Percentiles rank a stretch among this genome's conserved stretches.
phyloP scores from a whole-genome alignment of 371 early-diverging fungal species.

The Actinomucor elegans region DNA sequence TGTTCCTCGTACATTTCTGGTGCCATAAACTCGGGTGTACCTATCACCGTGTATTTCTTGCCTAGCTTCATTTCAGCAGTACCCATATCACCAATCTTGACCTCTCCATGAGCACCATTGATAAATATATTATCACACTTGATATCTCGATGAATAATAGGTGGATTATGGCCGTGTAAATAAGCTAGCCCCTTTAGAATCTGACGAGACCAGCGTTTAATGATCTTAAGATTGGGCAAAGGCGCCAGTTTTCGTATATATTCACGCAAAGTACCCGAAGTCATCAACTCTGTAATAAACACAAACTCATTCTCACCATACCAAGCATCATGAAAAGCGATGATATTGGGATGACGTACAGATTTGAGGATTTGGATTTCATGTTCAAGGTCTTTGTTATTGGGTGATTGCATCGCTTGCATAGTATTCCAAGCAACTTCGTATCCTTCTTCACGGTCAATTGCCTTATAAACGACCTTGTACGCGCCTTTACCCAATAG shows the following conservation, averaged over 20 bases:
- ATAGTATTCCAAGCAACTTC: slow-evolving; percentile 84
- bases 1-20: slow-evolving; percentile 75
- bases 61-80: slow-evolving; percentile 73
- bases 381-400: slow-evolving; percentile 56
- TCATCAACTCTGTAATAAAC: slow-evolving; percentile 88
- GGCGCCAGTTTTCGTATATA: slow-evolving; percentile 56
- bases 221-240: slow-evolving; percentile 61
- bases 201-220: slow-evolving; percentile 72
- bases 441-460: slow-evolving; percentile 79
- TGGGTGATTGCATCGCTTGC: slow-evolving; percentile 31
- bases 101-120: slow-evolving; percentile 76
- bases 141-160: slow-evolving; percentile 83
- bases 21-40: slow-evolving; percentile 39
- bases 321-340: slow-evolving; percentile 75
- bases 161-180: slow-evolving; percentile 72
- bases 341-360: slow-evolving; percentile 76
- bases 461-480: slow-evolving; percentile 81
- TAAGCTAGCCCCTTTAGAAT: slow-evolving; percentile 76
- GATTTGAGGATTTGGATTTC: slow-evolving; percentile 72
- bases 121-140: slow-evolving; percentile 82
- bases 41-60: slow-evolving; percentile 77
- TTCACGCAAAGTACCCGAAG: slow-evolving; percentile 70
- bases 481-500: slow-evolving; percentile 65
- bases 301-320: slow-evolving; percentile 57
- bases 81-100: slow-evolving; percentile 85